Percentiles rank a stretch among this genome's conserved stretches.
These are phyloP conservation scores for Pholiota conissans DNA, from an alignment of 768 basidiomycete genomes.

Conservation along the genomic window DNA sequence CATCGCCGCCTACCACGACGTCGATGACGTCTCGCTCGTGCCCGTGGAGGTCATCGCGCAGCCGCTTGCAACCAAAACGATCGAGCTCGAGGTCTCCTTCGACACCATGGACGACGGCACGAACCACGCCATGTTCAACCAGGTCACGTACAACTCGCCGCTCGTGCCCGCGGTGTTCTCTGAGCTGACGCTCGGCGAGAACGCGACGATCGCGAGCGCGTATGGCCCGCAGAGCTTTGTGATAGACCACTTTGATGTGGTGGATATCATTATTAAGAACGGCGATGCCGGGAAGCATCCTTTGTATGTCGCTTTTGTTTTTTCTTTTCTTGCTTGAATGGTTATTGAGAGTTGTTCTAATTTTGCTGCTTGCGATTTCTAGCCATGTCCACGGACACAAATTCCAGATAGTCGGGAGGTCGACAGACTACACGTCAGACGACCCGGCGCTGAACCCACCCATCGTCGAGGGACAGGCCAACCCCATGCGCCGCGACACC, in stretches of 20 bases:
- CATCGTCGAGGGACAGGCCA: constrained; percentile 39
- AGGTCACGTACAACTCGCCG: constrained; percentile 66
- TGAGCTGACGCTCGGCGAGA: constrained; percentile 70
- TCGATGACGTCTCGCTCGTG: constrained; percentile 68
- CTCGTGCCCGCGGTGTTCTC: constrained; percentile 79
- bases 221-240: constrained; percentile 85
- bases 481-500: constrained; percentile 93
- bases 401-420: background rate
- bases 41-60: constrained; percentile 58
- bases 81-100: constrained; percentile 75
- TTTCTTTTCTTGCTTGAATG: background rate
- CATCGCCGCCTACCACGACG: constrained; percentile 57
- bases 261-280: constrained; percentile 79
- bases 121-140: constrained; percentile 79
- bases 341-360: too few relatives aligned
- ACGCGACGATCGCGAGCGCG: constrained; percentile 62
- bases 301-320: constrained; percentile 57
- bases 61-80: constrained; percentile 50
- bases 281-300: constrained; percentile 77
- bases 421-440: constrained; percentile 62
- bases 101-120: constrained; percentile 86
- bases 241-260: constrained; percentile 69
- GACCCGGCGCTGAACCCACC: constrained; percentile 48
- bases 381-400: constrained; percentile 53
- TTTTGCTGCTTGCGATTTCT: background rate